Conservation (phyloP, 2,329 filamentous ascomycete species). For the Microdochium bolleyi region DNA sequence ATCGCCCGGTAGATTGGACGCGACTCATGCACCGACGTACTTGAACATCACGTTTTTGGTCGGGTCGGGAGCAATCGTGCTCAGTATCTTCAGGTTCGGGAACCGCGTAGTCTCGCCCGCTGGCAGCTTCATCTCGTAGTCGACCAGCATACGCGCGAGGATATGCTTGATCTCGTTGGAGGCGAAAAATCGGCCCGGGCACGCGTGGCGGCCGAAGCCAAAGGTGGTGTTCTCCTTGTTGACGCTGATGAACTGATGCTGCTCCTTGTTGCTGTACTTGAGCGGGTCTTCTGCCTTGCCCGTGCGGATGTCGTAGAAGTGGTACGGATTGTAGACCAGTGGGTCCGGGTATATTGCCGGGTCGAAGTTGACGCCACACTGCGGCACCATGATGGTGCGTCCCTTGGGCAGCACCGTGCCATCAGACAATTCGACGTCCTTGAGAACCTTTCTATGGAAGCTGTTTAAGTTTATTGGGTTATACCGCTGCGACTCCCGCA, state of each 20-base stretch:
- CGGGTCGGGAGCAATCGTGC: not conserved
- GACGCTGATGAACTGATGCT: slow-evolving; percentile 31
- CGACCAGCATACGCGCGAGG: slow-evolving; percentile 27
- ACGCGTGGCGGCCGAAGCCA: slow-evolving; percentile 30
- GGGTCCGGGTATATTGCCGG: slow-evolving; percentile 16
- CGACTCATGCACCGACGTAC: not conserved
- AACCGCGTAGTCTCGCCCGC: slow-evolving; percentile 4
- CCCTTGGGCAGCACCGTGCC: slow-evolving; percentile 34
- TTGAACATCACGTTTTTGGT: not conserved
- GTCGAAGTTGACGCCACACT: slow-evolving; percentile 19
- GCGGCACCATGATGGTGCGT: slow-evolving; percentile 25
- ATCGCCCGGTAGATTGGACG: too few relatives aligned
- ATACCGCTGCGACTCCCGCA: slow-evolving; percentile 22
- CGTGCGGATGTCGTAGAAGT: slow-evolving; percentile 23
- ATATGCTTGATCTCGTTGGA: slow-evolving; percentile 35
- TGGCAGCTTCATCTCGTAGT: slow-evolving; percentile 23
- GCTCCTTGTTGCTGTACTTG: slow-evolving; percentile 17
- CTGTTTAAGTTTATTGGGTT: slow-evolving; percentile 22
- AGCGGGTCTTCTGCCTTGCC: slow-evolving; percentile 12
- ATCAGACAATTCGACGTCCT: slow-evolving; percentile 37
- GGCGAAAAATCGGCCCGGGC: slow-evolving; percentile 32
- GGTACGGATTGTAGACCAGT: slow-evolving; percentile 22
- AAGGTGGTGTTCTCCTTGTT: slow-evolving; percentile 23
- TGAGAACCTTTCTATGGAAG: slow-evolving; percentile 36
- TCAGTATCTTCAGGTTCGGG: not conserved